Percentiles rank a stretch among this genome's conserved stretches.
These are phyloP conservation scores for Pisolithus microcarpus DNA, from an alignment of 768 basidiomycete genomes.

Conservation along the genomic window DNA sequence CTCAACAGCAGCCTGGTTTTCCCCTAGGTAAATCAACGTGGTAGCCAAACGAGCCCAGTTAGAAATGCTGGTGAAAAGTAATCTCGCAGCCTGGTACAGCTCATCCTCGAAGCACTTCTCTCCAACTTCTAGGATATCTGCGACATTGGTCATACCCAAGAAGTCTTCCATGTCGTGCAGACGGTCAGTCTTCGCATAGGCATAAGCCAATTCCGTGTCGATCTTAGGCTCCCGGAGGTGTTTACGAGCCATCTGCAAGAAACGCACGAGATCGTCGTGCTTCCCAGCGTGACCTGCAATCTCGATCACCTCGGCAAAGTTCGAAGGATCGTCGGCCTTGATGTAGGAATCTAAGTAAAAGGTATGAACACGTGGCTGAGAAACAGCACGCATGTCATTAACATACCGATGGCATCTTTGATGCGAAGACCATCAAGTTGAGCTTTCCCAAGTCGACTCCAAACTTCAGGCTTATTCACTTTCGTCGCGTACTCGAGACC, in stretches of 20 bases:
- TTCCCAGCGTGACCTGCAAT: conserved; percentile 91
- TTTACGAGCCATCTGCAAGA: conserved; percentile 98
- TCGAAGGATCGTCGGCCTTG: conserved; percentile 91
- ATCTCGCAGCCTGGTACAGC: conserved; percentile 92
- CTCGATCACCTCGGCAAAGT: conserved; percentile 93
- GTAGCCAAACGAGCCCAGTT: conserved; percentile 99
- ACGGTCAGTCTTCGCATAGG: conserved; percentile 96
- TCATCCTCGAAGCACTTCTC: conserved; percentile 99
- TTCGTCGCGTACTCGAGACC: conserved; percentile 94
- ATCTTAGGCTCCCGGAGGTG: conserved; percentile 94
- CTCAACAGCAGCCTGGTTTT: conserved; percentile 97
- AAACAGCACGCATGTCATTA: neutral
- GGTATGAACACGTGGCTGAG: conserved; percentile 1
- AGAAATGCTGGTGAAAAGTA: conserved; percentile 93
- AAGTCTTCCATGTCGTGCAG: conserved; percentile 99
- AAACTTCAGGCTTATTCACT: conserved; percentile 93
- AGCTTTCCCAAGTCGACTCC: conserved; percentile 97
- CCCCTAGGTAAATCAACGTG: conserved; percentile 95
- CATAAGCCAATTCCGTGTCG: conserved; percentile 96
- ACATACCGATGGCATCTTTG: conserved; percentile 91
- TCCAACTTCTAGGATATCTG: conserved; percentile 92
- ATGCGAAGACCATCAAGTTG: conserved; percentile 97
- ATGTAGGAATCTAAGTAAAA: conserved; percentile 78
- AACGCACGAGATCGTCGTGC: conserved; percentile 90
- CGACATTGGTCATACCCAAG: conserved; percentile 96